Evolutionary conservation across 768 basidiomycete species (phyloP).

Genomic region (Sarcodon sp.): DNA sequence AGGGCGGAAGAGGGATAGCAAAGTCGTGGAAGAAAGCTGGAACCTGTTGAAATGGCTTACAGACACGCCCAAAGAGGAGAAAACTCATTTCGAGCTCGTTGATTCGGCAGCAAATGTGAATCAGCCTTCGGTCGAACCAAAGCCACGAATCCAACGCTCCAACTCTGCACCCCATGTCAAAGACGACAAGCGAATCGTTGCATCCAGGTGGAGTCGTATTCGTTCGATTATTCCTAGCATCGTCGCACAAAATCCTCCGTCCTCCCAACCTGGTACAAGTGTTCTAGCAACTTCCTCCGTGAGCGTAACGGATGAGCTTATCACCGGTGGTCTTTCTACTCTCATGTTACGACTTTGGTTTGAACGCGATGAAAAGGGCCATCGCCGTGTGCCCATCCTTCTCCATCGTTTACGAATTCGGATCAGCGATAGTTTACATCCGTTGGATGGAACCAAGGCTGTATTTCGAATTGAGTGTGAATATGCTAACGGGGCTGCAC

Average conservation of each 20-base stretch:
- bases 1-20: constrained; percentile 30
- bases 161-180: background rate
- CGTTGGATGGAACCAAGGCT: constrained; percentile 60
- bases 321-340: constrained; percentile 65
- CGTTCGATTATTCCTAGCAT: constrained; percentile 55
- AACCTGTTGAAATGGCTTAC: constrained; percentile 36
- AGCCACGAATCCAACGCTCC: background rate
- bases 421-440: constrained; percentile 78
- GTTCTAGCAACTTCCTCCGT: constrained; percentile 40
- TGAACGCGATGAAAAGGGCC: constrained; percentile 76
- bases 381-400: constrained; percentile 66
- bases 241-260: constrained; percentile 19
- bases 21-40: constrained; percentile 36
- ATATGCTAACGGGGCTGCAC: constrained; percentile 83
- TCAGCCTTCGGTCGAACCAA: background rate
- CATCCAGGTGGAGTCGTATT: constrained; percentile 47
- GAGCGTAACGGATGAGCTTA: constrained; percentile 74
- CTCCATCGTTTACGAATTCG: constrained; percentile 75
- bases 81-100: constrained; percentile 2
- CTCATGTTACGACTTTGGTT: constrained; percentile 76
- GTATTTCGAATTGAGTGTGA: constrained; percentile 92
- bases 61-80: constrained; percentile 7
- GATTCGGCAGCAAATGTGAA: background rate
- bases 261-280: constrained; percentile 26
- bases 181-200: constrained; percentile 10